Conservation (phyloP, 371 early-diverging fungal species). For the Chytridiales sp. region DNA sequence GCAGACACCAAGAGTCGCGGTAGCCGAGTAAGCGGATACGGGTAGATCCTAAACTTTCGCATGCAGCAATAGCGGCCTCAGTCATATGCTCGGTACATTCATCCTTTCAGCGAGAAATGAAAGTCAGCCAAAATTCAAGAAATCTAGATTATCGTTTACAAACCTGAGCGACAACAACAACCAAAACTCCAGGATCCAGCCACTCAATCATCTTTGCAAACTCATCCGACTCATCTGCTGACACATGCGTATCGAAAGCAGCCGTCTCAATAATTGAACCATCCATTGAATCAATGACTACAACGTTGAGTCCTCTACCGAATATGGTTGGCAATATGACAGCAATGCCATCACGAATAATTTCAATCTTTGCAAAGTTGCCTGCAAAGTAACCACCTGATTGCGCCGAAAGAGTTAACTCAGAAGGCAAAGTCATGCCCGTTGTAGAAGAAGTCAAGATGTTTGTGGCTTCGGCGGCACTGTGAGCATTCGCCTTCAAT, state of each 20-base stretch:
- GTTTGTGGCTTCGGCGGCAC: constrained; percentile 1
- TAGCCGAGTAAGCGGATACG: constrained; percentile 57
- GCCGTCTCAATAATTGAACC: constrained; percentile 67
- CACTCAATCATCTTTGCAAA: constrained; percentile 66
- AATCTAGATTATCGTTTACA: neutral
- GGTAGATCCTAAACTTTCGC: constrained; percentile 63
- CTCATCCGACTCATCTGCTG: constrained; percentile 65
- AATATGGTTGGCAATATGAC: constrained; percentile 49
- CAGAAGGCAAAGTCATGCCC: constrained; percentile 32
- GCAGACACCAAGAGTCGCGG: constrained; percentile 80
- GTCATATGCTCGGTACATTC: constrained; percentile 70
- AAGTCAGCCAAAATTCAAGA: neutral
- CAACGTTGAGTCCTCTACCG: constrained; percentile 77
- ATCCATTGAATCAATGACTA: constrained; percentile 66
- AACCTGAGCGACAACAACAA: constrained; percentile 61
- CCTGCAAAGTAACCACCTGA: constrained; percentile 76
- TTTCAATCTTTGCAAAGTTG: constrained; percentile 67
- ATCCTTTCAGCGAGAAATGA: constrained; percentile 40
- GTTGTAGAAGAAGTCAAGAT: constrained; percentile 26
- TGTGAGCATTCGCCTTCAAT: neutral
- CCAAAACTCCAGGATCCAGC: constrained; percentile 63
- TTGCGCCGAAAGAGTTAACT: constrained; percentile 45
- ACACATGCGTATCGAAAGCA: constrained; percentile 76
- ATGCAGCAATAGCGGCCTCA: constrained; percentile 54
- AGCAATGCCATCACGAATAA: constrained; percentile 54